Conservation (phyloP, 78 protist genomes). For the Anaeramoeba flamelloides region DNA sequence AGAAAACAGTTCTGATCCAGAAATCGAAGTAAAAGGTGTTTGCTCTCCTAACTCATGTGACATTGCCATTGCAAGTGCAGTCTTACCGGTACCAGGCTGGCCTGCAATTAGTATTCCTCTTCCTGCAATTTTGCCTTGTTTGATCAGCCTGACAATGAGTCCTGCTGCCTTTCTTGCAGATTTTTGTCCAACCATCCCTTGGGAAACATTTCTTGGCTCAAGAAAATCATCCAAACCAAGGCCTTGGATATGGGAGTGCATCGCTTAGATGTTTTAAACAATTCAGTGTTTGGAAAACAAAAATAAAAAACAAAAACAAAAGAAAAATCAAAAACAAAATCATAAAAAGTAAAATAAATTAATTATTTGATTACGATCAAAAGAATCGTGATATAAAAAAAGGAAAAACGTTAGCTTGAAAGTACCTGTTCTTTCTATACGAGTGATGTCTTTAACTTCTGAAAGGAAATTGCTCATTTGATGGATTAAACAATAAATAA, state of each 20-base stretch:
- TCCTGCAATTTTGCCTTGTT: slow-evolving; percentile 88
- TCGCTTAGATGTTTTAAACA: too few relatives aligned
- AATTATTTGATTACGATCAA: too few relatives aligned
- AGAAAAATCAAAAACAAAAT: too few relatives aligned
- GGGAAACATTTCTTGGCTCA: slow-evolving; percentile 54
- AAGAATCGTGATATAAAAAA: too few relatives aligned
- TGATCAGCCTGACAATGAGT: slow-evolving; percentile 67
- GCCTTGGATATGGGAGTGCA: slow-evolving; percentile 95
- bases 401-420: too few relatives aligned
- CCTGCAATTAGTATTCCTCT: slow-evolving; percentile 90
- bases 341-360: too few relatives aligned
- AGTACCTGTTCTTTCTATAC: too few relatives aligned
- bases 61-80: slow-evolving; percentile 98
- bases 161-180: slow-evolving; percentile 84
- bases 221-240: slow-evolving; percentile 82
- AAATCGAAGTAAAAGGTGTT: slow-evolving; percentile 80
- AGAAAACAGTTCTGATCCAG: slow-evolving; percentile 90
- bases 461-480: too few relatives aligned
- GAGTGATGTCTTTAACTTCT: too few relatives aligned
- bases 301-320: too few relatives aligned
- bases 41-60: slow-evolving; percentile 77
- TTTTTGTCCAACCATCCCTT: slow-evolving; percentile 94
- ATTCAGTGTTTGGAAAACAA: too few relatives aligned
- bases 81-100: slow-evolving; percentile 94
- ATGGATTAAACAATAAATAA: too few relatives aligned